A percentile compares a stretch with the other conserved stretches of the same genome.
These are phyloP conservation scores for Globisporangium acanthophoron DNA, from an alignment of 352 stramenopile species.

Conservation along the genomic window DNA sequence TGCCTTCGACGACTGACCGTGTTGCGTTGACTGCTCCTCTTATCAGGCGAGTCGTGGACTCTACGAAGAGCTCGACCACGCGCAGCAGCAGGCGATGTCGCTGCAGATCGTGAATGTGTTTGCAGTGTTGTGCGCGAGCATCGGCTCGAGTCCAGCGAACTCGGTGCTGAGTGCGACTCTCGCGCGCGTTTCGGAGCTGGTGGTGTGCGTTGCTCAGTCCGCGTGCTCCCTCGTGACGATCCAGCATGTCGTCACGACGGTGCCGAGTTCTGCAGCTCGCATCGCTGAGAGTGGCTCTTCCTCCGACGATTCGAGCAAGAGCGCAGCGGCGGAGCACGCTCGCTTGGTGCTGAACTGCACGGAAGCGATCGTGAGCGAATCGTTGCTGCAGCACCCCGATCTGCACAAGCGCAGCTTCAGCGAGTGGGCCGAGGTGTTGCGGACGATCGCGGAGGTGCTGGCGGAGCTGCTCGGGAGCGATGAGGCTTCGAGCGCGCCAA, in stretches of 20 bases:
- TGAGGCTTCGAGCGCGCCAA: not conserved
- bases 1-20: not conserved
- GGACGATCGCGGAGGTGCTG: conserved; percentile 26
- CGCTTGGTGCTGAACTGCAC: conserved; percentile 21
- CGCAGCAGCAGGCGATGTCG: conserved; percentile 31
- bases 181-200: conserved; percentile 18
- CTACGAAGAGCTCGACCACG: conserved; percentile 23
- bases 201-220: conserved; percentile 24
- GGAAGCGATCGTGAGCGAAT: conserved; percentile 29
- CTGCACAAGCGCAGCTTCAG: conserved; percentile 43
- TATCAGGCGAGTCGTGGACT: conserved; percentile 17
- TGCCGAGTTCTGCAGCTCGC: not conserved
- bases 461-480: conserved; percentile 1
- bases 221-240: conserved; percentile 38
- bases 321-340: not conserved
- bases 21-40: not conserved
- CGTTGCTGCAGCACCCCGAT: conserved; percentile 38
- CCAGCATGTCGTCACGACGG: conserved; percentile 18
- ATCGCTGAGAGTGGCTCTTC: not conserved
- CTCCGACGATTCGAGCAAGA: not conserved
- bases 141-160: conserved; percentile 1
- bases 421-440: conserved; percentile 42
- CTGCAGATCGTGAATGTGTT: conserved; percentile 37
- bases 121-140: conserved; percentile 20
- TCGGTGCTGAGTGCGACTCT: conserved; percentile 15